phyloP scores from a whole-genome alignment of 345 rosid genomes.

The Populus alba region DNA sequence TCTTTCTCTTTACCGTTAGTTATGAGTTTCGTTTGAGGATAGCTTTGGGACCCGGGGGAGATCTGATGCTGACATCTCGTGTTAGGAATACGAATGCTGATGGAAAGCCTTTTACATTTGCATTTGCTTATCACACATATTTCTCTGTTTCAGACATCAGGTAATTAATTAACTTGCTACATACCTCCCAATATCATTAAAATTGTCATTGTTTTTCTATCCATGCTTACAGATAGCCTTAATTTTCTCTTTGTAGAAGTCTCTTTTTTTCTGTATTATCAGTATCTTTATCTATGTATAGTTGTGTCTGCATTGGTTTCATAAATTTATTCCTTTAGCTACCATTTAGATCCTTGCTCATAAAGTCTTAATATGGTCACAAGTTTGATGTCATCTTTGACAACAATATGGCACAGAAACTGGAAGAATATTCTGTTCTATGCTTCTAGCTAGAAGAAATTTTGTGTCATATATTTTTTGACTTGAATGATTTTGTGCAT shows the following conservation, averaged over 20 bases:
- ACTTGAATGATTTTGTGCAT: background rate
- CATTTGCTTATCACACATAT: slow-evolving; percentile 95
- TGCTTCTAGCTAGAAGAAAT: background rate
- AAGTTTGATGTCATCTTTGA: background rate
- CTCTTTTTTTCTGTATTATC: background rate
- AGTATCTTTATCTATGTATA: background rate
- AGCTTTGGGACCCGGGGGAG: slow-evolving; percentile 75
- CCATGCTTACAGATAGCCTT: too few relatives aligned
- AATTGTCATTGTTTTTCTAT: background rate
- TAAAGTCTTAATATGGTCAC: background rate
- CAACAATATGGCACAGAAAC: background rate
- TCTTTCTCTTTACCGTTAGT: slow-evolving; percentile 36
- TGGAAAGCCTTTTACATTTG: slow-evolving; percentile 83
- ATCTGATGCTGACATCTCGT: slow-evolving; percentile 80
- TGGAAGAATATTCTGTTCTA: background rate
- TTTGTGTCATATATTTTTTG: background rate
- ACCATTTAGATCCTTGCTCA: background rate
- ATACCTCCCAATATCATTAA: background rate
- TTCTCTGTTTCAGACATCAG: slow-evolving; percentile 94
- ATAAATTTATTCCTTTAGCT: background rate
- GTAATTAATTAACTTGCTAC: slow-evolving; percentile 26
- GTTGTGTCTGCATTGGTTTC: background rate
- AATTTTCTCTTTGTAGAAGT: background rate
- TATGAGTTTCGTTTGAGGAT: slow-evolving; percentile 88
- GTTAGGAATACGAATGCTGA: slow-evolving; percentile 75